Conservation (phyloP, 75 land plant species). For the Cupressus sempervirens region DNA sequence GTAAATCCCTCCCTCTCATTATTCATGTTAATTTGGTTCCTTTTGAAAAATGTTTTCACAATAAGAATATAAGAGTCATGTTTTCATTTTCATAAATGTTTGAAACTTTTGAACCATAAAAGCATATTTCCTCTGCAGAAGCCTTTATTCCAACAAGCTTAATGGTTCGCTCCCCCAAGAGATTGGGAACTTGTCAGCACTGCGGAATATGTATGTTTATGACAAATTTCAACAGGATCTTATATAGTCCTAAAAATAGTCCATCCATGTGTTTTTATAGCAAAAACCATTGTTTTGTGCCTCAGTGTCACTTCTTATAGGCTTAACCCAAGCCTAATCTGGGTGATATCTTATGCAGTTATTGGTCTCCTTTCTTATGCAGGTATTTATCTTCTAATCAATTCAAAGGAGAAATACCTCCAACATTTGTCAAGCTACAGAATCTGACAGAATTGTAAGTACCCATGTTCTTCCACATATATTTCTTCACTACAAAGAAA, state of each 20-base stretch:
- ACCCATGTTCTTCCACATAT: background rate
- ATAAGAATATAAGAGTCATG: background rate
- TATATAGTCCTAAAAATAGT: background rate
- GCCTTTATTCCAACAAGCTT: background rate
- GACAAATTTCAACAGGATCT: background rate
- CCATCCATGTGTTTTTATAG: background rate
- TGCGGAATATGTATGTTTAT: background rate
- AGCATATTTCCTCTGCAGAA: background rate
- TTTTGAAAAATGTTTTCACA: background rate
- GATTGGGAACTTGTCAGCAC: background rate
- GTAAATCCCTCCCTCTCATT: background rate
- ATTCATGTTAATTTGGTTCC: background rate
- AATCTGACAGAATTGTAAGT: constrained; percentile 25
- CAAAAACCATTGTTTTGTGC: too few relatives aligned
- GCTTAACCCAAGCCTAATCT: background rate
- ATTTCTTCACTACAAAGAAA: background rate
- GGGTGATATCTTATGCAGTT: background rate
- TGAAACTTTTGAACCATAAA: background rate
- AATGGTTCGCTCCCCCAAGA: background rate
- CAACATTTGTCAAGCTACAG: constrained; percentile 1
- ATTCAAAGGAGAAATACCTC: constrained; percentile 16
- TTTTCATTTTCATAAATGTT: background rate
- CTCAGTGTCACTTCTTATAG: background rate
- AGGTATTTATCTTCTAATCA: constrained; percentile 14
- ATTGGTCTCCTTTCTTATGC: constrained; percentile 4